Evolutionary conservation across 441 rosid genomes (phyloP), one percentile per base, ranked within the genome.

Genomic region (Eruca vesicaria): DNA sequence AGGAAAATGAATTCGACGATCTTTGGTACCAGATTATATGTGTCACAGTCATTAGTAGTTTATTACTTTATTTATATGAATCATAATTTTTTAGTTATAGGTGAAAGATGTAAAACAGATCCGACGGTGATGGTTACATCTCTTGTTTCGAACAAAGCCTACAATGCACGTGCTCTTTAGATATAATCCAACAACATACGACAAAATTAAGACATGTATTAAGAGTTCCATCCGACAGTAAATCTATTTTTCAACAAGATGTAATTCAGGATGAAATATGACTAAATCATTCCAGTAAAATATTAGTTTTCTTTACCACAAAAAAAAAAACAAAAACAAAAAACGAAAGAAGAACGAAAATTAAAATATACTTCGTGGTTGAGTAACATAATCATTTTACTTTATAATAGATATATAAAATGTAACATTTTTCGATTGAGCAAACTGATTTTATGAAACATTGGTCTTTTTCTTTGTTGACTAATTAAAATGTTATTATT

Each of bases 131-230:
- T 64, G 65, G 57, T 28, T 66, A 68, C 68, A 64, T 68, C 68
- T 75, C 76, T 66, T 69, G 66, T 55, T 75, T 75, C 23, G 58
- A 57, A 68, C 68, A 61, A 86, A 81, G 82, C 65, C 84, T 81
- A 83, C 79, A 80, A 80, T 84, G 86, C 93, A 80, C 85, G 83
- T 87, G 72, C 72, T 65, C 68, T 71, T 45, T 48, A 50, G 63
- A 55, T 58, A 48, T 58, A 77, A 35, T 77, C 72, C 76, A 77
- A 71, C 76, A 65, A 71, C 57, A 66, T 77, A 59, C 80, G 80
- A 66, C 80, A 70, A 71, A 21, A 71, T 19, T 31, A 74, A 18
- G 62, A 52, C 55, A 52, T 52, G 36, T 10, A 52, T 21, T 63
- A 21, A 32, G 35, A 76, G 32, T 61, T 63, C 32, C 50, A 2